phyloP scores from a whole-genome alignment of 202 grass and related monocot species.

The Setaria italica region DNA sequence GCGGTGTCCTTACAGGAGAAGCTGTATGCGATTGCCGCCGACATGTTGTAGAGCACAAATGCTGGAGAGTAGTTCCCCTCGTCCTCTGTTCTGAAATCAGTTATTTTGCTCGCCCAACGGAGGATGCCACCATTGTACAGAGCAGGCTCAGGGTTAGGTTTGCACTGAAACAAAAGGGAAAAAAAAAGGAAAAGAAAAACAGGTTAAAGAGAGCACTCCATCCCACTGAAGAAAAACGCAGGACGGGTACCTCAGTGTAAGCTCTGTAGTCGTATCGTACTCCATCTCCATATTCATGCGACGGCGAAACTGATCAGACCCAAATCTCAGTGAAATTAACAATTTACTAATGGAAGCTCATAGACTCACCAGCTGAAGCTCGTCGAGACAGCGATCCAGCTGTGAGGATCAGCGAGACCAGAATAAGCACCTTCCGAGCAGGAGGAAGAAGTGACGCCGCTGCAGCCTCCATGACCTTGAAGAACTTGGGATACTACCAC shows the following conservation, averaged over 20 bases:
- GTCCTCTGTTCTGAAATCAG: constrained; percentile 59
- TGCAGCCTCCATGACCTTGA: constrained; percentile 20
- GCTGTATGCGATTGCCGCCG: constrained; percentile 55
- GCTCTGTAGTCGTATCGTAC: constrained; percentile 53
- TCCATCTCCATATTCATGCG: constrained; percentile 26
- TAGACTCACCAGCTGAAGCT: constrained; percentile 48
- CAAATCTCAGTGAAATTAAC: background rate
- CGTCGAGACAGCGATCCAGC: background rate
- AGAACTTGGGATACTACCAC: background rate
- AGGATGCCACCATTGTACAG: constrained; percentile 81
- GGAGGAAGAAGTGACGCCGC: background rate
- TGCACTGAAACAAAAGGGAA: constrained; percentile 57
- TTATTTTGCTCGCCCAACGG: constrained; percentile 54
- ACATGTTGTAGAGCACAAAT: constrained; percentile 79
- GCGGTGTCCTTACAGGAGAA: constrained; percentile 69
- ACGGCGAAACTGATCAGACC: background rate
- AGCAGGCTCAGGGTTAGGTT: constrained; percentile 67
- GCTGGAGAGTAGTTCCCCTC: constrained; percentile 75
- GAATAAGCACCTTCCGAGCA: constrained; percentile 1
- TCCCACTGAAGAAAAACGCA: background rate
- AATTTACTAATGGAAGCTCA: background rate
- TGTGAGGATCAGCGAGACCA: constrained; percentile 31
- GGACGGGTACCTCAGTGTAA: constrained; percentile 37
- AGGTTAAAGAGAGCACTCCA: background rate
- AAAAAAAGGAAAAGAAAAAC: background rate